Percentiles rank a stretch among this genome's conserved stretches.
These are phyloP conservation scores for Colletotrichum karsti DNA, from an alignment of 2,329 filamentous ascomycete genomes.

Conservation along the genomic window DNA sequence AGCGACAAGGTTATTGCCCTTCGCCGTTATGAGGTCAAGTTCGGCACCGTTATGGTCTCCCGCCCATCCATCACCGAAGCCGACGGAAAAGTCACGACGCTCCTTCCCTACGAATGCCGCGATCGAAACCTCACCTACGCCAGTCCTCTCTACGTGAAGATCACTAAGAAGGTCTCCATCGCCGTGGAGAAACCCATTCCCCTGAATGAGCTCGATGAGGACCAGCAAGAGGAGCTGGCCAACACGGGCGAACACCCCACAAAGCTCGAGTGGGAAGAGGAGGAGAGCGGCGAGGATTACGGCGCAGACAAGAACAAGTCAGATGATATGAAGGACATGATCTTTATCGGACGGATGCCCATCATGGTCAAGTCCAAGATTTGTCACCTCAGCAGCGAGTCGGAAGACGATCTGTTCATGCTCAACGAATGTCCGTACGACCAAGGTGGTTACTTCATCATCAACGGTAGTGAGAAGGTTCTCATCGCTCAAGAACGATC, in stretches of 20 bases:
- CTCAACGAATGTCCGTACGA: constrained; percentile 98
- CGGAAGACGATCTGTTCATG: constrained; percentile 86
- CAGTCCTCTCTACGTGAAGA: constrained; percentile 87
- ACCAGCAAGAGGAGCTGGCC: constrained; percentile 64
- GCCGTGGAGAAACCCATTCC: constrained; percentile 79
- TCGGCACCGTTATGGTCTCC: constrained; percentile 88
- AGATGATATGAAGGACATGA: constrained; percentile 71
- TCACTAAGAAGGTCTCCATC: constrained; percentile 84
- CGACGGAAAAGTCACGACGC: constrained; percentile 84
- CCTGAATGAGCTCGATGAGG: constrained; percentile 73
- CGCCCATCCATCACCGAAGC: constrained; percentile 92
- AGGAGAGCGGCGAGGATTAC: constrained; percentile 59
- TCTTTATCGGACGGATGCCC: constrained; percentile 94
- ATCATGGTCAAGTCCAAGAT: constrained; percentile 99
- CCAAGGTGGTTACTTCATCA: constrained; percentile 98
- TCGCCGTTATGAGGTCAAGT: constrained; percentile 93
- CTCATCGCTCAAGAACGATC: constrained; percentile 97
- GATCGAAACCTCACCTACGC: constrained; percentile 96
- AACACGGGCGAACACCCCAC: constrained; percentile 66
- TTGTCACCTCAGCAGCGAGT: constrained; percentile 85
- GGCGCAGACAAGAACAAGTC: constrained; percentile 60
- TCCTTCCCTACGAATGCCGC: constrained; percentile 94
- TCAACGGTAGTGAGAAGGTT: constrained; percentile 99
- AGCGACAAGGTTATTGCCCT: constrained; percentile 85
- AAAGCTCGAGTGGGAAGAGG: constrained; percentile 68